Base-by-base conservation (phyloP, 1,284 basidiomycete species). In the Malassezia obtusa region DNA sequence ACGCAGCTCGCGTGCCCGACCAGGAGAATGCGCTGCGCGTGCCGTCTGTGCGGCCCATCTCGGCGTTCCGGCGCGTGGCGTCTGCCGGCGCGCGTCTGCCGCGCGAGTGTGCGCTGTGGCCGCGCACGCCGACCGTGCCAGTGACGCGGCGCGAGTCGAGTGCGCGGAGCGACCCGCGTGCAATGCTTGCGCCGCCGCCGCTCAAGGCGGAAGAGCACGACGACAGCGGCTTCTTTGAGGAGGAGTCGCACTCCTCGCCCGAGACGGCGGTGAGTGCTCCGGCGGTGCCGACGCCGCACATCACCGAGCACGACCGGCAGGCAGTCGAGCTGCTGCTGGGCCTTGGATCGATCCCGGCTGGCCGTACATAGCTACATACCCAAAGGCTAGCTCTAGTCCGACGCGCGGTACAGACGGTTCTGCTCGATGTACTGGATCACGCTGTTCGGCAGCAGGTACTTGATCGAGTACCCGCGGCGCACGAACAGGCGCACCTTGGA, bases 391-490 rank as follows among this genome's bases (percentile, higher is more conserved):
- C n/a, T 24, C 33, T 40, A 10, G 14, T 40, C 37, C 10, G 24
- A 26, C n/a, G 39, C 8, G 22, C 22, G 49, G 30, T 56, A 56
- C 46, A 79, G 67, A n/a, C 82, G 79, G 64, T 89, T 78, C 65
- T 84, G 77, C 67, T 92, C 85, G 75, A 98, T 98, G 74, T 98
- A 98, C 65, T 91, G 85, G 56, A 94, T 89, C 51, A 96, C 92
- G 45, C 84, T 82, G 58, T 86, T 82, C 3, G 92, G 91, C 43
- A 96, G 79, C 30, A 98, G 81, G 75, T 96, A 98, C 75, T 80
- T 85, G 68, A 98, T 89, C 59, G 87, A 90, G 68, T 96, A 84
- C 3, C 91, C 90, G 60, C 92, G 81, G 58, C 89, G 79, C 32
- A 98, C 81, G 77, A 96, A 96, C 35, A 98, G 77, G n/a, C 60